Evolutionary conservation across 2,329 filamentous ascomycete species (phyloP), one percentile per base, ranked within the genome.

Genomic region (Apiospora pterosperma): DNA sequence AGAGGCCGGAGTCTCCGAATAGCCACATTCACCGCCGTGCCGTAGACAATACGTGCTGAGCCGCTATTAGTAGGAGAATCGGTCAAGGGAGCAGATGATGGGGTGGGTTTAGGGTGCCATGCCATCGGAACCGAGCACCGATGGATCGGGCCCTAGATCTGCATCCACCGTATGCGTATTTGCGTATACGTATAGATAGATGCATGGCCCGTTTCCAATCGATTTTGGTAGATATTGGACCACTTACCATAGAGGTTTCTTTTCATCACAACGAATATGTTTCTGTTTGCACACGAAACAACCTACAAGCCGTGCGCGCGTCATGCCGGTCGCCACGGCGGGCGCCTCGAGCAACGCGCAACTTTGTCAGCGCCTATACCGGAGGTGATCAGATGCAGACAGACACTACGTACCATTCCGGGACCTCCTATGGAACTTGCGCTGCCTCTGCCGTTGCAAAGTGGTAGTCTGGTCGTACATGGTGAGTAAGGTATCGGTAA

Each of bases 211-310:
- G n/a, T 55, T 21, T 34, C 44, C 48, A 34, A 55, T 21, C 2
- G 25, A 34, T 16, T n/a, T 31, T 5, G 5, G n/a, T 34, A 34
- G 31, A 55, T 34, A 52, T 23, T 36, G 58, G 36, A 16, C 44
- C 14, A 76, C 79, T 69, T 78, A 82, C 80, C 80, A 82, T 48
- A 82, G 73, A 44, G 80, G 80, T 67, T 75, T 79, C 66, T 75
- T 75, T 68, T 82, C 80, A 65, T 82, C 79, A 71, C 80, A 82
- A 62, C 80, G 77, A 61, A 82, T 80, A 67, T 81, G 80, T 67
- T 80, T 77, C 63, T 71, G 71, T 70, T 79, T 81, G 72, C 76
- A 78, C 28, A 68, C 71, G 63, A 73, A 69, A 61, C 77, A 79
- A 61, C 76, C 77, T 62, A 74, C 73, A 34, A 16, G n/a, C 10